Base-by-base conservation (phyloP, 306 rosid species). In the Citrullus mucosospermus region DNA sequence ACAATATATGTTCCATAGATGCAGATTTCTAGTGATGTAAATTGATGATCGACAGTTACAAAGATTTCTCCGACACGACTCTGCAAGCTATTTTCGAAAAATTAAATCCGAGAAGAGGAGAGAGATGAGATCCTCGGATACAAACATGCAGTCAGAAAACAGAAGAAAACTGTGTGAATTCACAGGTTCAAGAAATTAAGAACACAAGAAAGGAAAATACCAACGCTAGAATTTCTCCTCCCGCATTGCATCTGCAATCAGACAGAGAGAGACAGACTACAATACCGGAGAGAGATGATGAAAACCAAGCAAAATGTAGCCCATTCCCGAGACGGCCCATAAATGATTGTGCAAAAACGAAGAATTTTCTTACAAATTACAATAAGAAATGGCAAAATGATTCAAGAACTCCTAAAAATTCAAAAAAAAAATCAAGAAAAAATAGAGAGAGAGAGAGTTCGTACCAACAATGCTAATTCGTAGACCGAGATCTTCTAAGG, bases 141-240 rank as follows among this genome's bases (percentile, higher is more conserved):
- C 22, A 72, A 16, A 71, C 76, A 71, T 71, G 77, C 61, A 73
- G 61, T 39, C 75, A 62, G 56, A 69, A 69, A 43, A 69, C 74
- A 22, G 57, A 20, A 44, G 38, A 17, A 44, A 43, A 3, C 76
- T 9, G 0, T 10, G 75, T 50, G 58, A 46, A 70, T 22, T 5
- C 57, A 44, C 76, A 14, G 38, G 56, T 44, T 70, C 39, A 22
- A 70, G 57, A 70, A 70, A 70, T 22, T 63, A 70, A 44, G 20
- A 70, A 46, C 9, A 1, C 36, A 6, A 62, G 10, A 20, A 57
- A n/a, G n/a, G 9, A 28, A 34, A 65, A 65, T 62, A 25, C 38
- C n/a, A 46, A 46, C 36, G 76, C 53, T 11, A 48, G 38, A 70
- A 70, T 46, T 12, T 43, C 77, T 72, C 28, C 59, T 72, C 22